Conservation (phyloP, 1,284 basidiomycete genomes). For the Hymenochaete sp. region DNA sequence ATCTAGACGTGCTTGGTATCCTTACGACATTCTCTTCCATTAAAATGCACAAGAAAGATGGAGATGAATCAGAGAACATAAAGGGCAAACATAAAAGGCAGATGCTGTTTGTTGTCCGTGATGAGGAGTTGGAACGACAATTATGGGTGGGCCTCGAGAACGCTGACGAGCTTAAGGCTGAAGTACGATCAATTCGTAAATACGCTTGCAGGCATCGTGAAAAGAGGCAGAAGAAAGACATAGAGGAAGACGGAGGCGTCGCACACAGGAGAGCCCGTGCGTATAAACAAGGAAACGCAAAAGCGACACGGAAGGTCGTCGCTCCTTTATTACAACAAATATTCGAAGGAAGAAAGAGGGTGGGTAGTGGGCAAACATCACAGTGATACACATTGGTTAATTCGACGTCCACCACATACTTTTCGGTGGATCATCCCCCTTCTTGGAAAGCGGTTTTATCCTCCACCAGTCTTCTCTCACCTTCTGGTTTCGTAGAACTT, state of each 20-base stretch:
- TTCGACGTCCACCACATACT: not conserved
- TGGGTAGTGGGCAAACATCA: not conserved
- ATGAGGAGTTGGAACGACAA: slow-evolving; percentile 17
- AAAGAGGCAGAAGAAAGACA: slow-evolving; percentile 17
- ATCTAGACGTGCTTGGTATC: slow-evolving; percentile 63
- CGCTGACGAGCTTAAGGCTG: slow-evolving; percentile 18
- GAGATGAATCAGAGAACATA: slow-evolving; percentile 44
- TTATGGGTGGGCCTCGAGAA: slow-evolving; percentile 8
- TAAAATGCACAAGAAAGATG: slow-evolving; percentile 37
- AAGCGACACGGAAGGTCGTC: slow-evolving; percentile 71
- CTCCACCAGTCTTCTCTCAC: not conserved
- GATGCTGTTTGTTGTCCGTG: not conserved
- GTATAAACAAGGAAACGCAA: slow-evolving; percentile 71
- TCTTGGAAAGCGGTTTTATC: no score
- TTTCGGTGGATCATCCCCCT: no score
- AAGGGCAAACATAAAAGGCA: slow-evolving; percentile 19
- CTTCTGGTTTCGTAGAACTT: not conserved
- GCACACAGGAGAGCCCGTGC: slow-evolving; percentile 18
- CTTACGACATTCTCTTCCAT: slow-evolving; percentile 57
- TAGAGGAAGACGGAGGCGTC: slow-evolving; percentile 24
- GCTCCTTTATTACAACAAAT: slow-evolving; percentile 64
- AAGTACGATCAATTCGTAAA: slow-evolving; percentile 19
- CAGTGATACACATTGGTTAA: not conserved
- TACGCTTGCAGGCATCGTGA: slow-evolving; percentile 13
- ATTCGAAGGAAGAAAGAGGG: slow-evolving; percentile 19